phyloP scores from a whole-genome alignment of 805 yeast species.

The Allodekkera sacchari region DNA sequence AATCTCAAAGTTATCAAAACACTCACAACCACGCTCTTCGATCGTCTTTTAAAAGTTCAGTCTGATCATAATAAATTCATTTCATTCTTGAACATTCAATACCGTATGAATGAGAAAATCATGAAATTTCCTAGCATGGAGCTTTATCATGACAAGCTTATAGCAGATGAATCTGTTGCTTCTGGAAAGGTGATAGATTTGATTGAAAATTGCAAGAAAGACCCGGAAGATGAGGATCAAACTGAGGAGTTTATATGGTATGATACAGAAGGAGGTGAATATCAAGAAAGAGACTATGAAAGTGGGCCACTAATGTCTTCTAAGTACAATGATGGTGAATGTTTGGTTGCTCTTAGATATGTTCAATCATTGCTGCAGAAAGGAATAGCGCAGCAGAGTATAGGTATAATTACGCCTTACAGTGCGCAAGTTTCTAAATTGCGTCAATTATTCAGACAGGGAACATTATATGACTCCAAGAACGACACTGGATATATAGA shows the following conservation, averaged over 20 bases:
- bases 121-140: constrained; percentile 69
- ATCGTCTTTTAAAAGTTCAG: constrained; percentile 50
- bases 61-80: constrained; percentile 38
- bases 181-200: constrained; percentile 47
- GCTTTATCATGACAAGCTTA: constrained; percentile 54
- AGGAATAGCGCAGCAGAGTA: constrained; percentile 47
- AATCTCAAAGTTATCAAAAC: constrained; percentile 31
- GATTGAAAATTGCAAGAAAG: constrained; percentile 10
- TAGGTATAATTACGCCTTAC: constrained; percentile 89
- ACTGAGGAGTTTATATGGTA: constrained; percentile 62
- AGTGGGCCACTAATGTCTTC: constrained; percentile 32
- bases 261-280: constrained; percentile 90
- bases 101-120: constrained; percentile 74
- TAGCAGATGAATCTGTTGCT: constrained; percentile 54
- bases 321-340: constrained; percentile 73
- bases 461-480: constrained; percentile 7
- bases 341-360: constrained; percentile 50
- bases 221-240: constrained; percentile 43
- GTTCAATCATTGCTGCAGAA: constrained; percentile 37
- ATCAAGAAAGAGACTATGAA: constrained; percentile 47
- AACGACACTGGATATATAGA: background rate
- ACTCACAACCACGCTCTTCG: constrained; percentile 69
- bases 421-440: constrained; percentile 73
- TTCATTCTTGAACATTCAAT: constrained; percentile 65
- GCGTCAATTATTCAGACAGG: constrained; percentile 34